A percentile compares a stretch with the other conserved stretches of the same genome.
Evolutionary conservation across 2,329 filamentous ascomycete species (phyloP).

Genomic region (Aspergillus arachidicola): DNA sequence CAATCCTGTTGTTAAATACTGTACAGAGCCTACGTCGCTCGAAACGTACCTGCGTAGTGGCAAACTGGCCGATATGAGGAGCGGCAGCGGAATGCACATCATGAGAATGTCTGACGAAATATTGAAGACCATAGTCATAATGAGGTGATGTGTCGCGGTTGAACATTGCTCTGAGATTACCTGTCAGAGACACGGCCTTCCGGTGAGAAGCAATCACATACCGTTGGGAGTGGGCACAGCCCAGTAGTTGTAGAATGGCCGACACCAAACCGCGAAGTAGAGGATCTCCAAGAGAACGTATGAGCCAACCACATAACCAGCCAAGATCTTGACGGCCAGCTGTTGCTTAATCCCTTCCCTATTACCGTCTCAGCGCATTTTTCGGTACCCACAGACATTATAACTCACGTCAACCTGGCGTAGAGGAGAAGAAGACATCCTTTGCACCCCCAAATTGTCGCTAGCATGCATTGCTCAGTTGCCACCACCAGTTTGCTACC

Average conservation of each 20-base stretch:
- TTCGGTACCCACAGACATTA: neutral
- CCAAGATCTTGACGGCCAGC: conserved; percentile 1
- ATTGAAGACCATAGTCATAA: conserved; percentile 1
- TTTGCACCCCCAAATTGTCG: neutral
- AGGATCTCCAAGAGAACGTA: conserved; percentile 1
- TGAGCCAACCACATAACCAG: neutral
- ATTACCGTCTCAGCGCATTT: neutral
- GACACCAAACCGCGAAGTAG: neutral
- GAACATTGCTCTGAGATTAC: neutral
- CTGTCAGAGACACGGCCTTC: neutral
- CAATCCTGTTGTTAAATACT: neutral
- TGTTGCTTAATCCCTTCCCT: conserved; percentile 3
- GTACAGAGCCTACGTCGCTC: neutral
- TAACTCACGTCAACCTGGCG: neutral
- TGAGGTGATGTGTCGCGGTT: neutral
- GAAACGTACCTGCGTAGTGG: conserved; percentile 1
- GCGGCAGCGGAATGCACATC: neutral
- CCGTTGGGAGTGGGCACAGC: neutral
- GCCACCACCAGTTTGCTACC: neutral
- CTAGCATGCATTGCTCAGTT: conserved; percentile 3
- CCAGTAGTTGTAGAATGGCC: neutral
- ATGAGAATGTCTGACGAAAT: neutral
- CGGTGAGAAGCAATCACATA: neutral
- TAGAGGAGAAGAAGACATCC: conserved; percentile 1
- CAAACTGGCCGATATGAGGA: neutral